A percentile compares a stretch with the other conserved stretches of the same genome.
Conservation (phyloP, 192 early-diverging fungal genomes). For the Linnemannia hyalina region DNA sequence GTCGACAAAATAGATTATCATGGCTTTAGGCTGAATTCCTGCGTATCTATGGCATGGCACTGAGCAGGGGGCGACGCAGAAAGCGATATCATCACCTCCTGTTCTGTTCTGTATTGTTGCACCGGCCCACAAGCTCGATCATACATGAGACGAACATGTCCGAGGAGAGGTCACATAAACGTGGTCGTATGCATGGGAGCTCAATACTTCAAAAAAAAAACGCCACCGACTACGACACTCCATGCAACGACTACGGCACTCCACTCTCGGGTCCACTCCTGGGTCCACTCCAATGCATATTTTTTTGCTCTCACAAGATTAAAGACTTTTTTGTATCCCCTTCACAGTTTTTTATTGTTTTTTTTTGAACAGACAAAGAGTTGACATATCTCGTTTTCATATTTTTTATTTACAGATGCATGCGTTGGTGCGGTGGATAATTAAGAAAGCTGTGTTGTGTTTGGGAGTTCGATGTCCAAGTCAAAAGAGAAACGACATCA, state of each 20-base stretch:
- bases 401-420: slow-evolving; percentile 2
- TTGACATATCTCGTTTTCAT: background rate
- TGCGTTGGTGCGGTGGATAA: background rate
- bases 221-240: slow-evolving; percentile 1
- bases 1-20: too few species aligned
- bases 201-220: background rate
- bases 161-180: too few species aligned
- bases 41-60: too few species aligned
- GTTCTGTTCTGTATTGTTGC: too few species aligned
- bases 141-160: too few species aligned
- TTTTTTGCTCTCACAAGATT: too few species aligned
- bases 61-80: too few species aligned
- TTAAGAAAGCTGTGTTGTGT: background rate
- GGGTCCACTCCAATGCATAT: background rate
- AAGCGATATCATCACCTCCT: too few species aligned
- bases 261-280: background rate
- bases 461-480: background rate
- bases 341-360: background rate
- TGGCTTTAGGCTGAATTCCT: too few species aligned
- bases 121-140: too few species aligned
- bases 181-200: too few species aligned
- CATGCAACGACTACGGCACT: background rate
- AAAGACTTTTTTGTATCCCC: too few species aligned
- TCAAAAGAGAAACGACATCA: background rate
- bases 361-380: background rate